Evolutionary conservation across 2,329 filamentous ascomycete genomes (phyloP).

Genomic region (Sporothrix humicola): DNA sequence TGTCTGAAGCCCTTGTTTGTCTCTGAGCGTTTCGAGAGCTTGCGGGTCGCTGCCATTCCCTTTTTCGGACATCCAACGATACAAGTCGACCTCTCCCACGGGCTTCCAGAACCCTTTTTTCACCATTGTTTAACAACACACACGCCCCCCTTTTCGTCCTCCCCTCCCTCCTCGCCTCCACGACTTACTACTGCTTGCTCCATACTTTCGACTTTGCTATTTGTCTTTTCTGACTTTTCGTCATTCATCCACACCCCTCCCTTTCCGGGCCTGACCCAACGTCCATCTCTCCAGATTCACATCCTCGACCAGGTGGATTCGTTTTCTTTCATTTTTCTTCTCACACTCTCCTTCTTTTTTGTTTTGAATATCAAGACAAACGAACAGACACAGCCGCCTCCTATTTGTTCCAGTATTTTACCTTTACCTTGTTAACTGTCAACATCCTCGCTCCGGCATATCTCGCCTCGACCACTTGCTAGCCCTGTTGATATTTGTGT

Average conservation of each 20-base stretch:
- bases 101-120: constrained; percentile 22
- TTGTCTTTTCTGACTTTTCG: background rate
- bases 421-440: background rate
- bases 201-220: background rate
- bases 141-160: background rate
- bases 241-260: constrained; percentile 6
- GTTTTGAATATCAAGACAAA: constrained; percentile 24
- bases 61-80: background rate
- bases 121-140: constrained; percentile 24
- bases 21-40: constrained; percentile 9
- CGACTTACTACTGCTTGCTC: background rate
- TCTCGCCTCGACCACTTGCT: background rate
- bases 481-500: background rate
- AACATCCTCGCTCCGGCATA: constrained; percentile 7
- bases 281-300: constrained; percentile 18
- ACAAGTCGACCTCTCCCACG: constrained; percentile 15
- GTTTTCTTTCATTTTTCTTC: background rate
- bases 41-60: constrained; percentile 25
- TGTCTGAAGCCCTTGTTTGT: constrained; percentile 20
- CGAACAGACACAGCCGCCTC: constrained; percentile 20
- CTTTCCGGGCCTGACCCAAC: constrained; percentile 2
- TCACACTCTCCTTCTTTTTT: background rate
- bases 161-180: constrained; percentile 2
- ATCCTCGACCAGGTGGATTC: constrained; percentile 22
- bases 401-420: constrained; percentile 7